Evolutionary conservation across 805 yeast species (phyloP), one percentile per base, ranked within the genome.

Genomic region (Kluyveromyces starmeri): DNA sequence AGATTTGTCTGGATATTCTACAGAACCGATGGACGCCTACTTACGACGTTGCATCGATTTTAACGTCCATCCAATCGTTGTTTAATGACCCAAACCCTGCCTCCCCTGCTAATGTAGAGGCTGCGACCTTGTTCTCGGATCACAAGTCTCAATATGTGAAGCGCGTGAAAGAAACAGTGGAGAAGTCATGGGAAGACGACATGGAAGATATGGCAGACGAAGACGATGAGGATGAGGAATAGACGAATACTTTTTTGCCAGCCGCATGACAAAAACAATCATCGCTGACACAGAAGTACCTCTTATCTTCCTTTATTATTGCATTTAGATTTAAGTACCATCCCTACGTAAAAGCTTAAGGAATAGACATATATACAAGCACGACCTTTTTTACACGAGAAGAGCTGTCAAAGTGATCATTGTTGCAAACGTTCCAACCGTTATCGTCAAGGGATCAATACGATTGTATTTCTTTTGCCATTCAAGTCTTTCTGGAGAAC

Each of bases 21-120:
- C 98, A 92, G 57, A 92, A 89, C 64, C 71, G 97, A 55, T 92
- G 98, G 98, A 82, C 95, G 17, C 98, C 98, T 9, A 92, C 98
- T 1, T 92, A 89, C 55, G 98, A 92, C 53, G 98, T 92, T 24
- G 86, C 95, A 8, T 85, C 95, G 9, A 89, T 92, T 37, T 68
- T 92, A 47, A 92, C 98, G 1, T 83, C 95, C 18, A 78, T 92
- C 39, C 98, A 92, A 58, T 78, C 88, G 37, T 69, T 92, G 43
- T 67, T 92, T 47, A 92, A 92, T 60, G 98, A 92, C 56, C 98
- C 98, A 12, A 92, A 92, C 56, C 94, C 88, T 31, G 78, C 88
- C 34, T 83, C 95, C 16, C 98, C 98, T 1, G 98, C 98, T 2
- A 92, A 92, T 50, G 97, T 84, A 5, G 98, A 92, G 59, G 97